phyloP scores from a whole-genome alignment of 352 stramenopile genomes.

The Aphanomyces euteiches region DNA sequence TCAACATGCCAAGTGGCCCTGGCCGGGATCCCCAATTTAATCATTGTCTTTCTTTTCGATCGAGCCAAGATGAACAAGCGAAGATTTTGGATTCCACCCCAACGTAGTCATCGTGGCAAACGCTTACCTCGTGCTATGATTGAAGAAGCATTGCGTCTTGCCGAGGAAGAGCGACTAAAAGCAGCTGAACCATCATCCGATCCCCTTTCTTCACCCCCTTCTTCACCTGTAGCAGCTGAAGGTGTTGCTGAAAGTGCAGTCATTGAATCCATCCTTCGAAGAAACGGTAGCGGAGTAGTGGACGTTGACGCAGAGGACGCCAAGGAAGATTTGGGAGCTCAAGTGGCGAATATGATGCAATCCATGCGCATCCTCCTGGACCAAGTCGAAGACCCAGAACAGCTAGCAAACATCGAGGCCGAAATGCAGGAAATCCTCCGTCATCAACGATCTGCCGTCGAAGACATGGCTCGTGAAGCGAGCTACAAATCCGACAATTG shows the following conservation, averaged over 20 bases:
- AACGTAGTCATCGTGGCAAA: constrained; percentile 14
- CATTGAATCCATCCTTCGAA: background rate
- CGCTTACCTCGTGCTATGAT: constrained; percentile 14
- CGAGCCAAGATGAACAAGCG: constrained; percentile 29
- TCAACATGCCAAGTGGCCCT: background rate
- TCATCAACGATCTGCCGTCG: background rate
- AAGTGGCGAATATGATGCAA: background rate
- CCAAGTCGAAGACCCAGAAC: constrained; percentile 6
- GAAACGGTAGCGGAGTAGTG: background rate
- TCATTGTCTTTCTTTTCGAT: constrained; percentile 31
- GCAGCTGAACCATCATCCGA: background rate
- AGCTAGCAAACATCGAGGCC: background rate
- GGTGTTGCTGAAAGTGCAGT: background rate
- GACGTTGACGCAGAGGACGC: background rate
- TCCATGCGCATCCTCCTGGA: background rate
- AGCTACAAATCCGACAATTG: too few relatives aligned
- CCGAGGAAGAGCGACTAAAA: background rate
- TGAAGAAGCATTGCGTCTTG: constrained; percentile 17
- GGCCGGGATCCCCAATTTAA: constrained; percentile 11
- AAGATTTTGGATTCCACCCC: constrained; percentile 21
- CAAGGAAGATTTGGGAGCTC: background rate
- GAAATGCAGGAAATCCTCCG: background rate
- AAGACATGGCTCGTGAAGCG: background rate
- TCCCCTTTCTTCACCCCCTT: background rate
- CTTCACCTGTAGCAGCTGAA: background rate